phyloP scores from a whole-genome alignment of 169 alveolate species.

The Plasmodium chabaudi region DNA sequence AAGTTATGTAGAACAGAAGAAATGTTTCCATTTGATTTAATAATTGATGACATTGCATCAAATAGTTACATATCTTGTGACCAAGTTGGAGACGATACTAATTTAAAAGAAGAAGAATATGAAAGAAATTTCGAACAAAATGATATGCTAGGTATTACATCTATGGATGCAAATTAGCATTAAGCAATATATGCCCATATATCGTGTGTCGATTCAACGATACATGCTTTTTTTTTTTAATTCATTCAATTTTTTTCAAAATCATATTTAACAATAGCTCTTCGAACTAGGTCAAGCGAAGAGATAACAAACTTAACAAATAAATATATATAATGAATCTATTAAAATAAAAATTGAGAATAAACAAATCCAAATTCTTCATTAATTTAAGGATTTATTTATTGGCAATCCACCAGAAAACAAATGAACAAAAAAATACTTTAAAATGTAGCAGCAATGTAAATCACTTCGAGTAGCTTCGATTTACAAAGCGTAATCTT shows the following conservation, averaged over 20 bases:
- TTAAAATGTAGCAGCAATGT: too few relatives aligned
- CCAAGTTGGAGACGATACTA: slow-evolving; percentile 80
- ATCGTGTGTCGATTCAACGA: neutral
- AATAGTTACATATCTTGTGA: slow-evolving; percentile 92
- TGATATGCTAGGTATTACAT: slow-evolving; percentile 94
- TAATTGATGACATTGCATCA: slow-evolving; percentile 94
- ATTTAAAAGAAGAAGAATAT: slow-evolving; percentile 87
- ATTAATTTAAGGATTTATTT: too few relatives aligned
- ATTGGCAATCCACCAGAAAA: too few relatives aligned
- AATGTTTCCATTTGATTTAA: slow-evolving; percentile 85
- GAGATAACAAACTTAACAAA: neutral
- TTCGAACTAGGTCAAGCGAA: neutral
- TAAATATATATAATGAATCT: neutral
- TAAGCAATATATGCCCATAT: slow-evolving; percentile 3
- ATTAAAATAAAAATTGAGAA: too few relatives aligned
- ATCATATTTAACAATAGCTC: too few relatives aligned
- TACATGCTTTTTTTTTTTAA: neutral
- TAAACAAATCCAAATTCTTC: too few relatives aligned
- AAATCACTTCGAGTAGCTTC: too few relatives aligned
- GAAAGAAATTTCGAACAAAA: slow-evolving; percentile 94
- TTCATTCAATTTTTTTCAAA: neutral
- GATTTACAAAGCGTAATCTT: too few relatives aligned
- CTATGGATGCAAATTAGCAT: slow-evolving; percentile 92
- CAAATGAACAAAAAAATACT: too few relatives aligned
- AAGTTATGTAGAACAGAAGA: slow-evolving; percentile 70